Base-by-base conservation (phyloP, 2,329 filamentous ascomycete genomes). In the Microdochium paspali region DNA sequence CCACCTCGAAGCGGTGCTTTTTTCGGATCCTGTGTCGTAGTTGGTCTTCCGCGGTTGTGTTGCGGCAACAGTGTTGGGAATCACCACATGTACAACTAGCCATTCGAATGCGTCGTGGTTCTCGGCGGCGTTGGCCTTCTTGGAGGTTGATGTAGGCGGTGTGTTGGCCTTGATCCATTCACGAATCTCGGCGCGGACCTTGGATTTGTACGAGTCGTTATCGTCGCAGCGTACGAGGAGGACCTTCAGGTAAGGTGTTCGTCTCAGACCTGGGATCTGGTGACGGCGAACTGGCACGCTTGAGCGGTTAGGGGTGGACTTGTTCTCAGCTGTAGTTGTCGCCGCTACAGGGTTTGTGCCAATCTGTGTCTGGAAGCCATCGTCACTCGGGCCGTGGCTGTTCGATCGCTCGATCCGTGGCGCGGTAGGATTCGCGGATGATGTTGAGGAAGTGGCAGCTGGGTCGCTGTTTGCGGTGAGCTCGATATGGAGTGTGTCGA, bases 41-140 rank as follows among this genome's bases (percentile, higher is more conserved):
- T 74, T 61, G 23, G 62, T 65, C 52, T 77, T 74, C 47, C 85
- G 77, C 13, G 88, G 87, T 60, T 94, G 88, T 2, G 82, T 86
- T 21, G 87, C 83, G 1, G 88, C 89, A 13, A 80, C 74, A 0
- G 88, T 91, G 53, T 95, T 90, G 13, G 91, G 90, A 18, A 95
- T 73, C 12, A 96, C 87, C 24, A 98, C 87, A 63, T 98, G 93
- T 21, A 98, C 62, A 47, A 98, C 87, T 54, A 98, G 72, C 87
- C 90, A 97, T 65, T 98, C 93, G 56, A 86, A 95, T 1, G 93
- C 91, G 69, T 98, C 91, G 60, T 98, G 93, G 52, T 94, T 93
- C 60, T 96, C 91, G 59, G 90, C 84, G 20, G 80, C 83, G 58
- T 74, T 87, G 20, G 69, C 66, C 58, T 75, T 77, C 39, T 80